A percentile compares a stretch with the other conserved stretches of the same genome.
Conservation (phyloP, 192 early-diverging fungal genomes). For the Radiomyces spectabilis region DNA sequence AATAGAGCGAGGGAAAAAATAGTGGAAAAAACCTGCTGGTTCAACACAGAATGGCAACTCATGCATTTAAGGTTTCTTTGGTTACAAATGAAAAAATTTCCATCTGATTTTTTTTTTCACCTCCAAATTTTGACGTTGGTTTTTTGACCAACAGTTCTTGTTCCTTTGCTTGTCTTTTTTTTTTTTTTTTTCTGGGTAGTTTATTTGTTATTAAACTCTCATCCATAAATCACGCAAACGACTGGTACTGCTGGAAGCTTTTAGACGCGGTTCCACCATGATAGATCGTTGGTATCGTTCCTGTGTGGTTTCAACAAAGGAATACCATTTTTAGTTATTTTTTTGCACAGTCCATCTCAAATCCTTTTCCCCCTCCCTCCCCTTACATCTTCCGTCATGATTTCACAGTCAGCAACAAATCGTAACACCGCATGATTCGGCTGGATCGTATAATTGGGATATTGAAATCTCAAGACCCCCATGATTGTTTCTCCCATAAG, state of each 20-base stretch:
- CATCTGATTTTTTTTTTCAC: no score
- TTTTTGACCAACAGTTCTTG: no score
- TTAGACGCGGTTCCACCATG: constrained; percentile 26
- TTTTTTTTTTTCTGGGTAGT: no score
- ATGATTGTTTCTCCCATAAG: constrained; percentile 56
- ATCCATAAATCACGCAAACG: constrained; percentile 13
- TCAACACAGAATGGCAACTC: no score
- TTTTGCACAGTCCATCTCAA: neutral
- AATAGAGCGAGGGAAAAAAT: no score
- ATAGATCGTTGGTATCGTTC: constrained; percentile 32
- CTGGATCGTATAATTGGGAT: constrained; percentile 11
- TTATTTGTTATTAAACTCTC: constrained; percentile 10
- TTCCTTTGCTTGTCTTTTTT: no score
- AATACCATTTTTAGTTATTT: neutral
- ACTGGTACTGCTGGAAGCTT: neutral
- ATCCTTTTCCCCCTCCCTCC: no score
- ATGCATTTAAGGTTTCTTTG: no score
- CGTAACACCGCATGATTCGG: constrained; percentile 27
- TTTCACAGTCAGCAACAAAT: constrained; percentile 23
- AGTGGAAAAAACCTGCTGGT: no score
- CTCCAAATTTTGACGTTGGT: no score
- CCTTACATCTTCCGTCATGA: constrained; percentile 24
- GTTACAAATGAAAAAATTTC: no score
- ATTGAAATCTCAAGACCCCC: constrained; percentile 50
- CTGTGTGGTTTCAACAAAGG: constrained; percentile 5